Evolutionary conservation across 2,329 filamentous ascomycete genomes (phyloP), one percentile per base, ranked within the genome.

Genomic region (Chrysoporthe puriensis): DNA sequence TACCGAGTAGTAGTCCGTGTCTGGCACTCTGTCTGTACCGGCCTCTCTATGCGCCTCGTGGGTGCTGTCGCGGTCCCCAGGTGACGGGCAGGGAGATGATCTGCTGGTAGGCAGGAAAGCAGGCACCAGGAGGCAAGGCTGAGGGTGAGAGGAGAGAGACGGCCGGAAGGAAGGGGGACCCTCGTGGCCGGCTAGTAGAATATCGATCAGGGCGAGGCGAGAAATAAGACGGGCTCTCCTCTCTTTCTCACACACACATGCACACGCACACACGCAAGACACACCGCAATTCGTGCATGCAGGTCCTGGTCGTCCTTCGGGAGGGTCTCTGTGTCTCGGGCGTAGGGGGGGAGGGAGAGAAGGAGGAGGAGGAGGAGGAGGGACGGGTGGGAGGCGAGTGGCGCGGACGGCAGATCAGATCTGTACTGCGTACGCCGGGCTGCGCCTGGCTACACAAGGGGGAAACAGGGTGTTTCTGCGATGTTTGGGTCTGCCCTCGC

Each of bases 351-450:
- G 18, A 6, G 26, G 54, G 14, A 16, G 40, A 59, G 16, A 36
- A 59, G n/a, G 36, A 59, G n/a, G 36, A 42, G 7, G 40, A 63
- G 7, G 40, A 63, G 18, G 36, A 21, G 4, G 43, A 48, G n/a
- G 36, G 8, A 11, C 32, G 14, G 36, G 36, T 26, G 8, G 36
- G 46, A 26, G 48, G 56, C 32, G n/a, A n/a, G 18, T 21, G 36
- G n/a, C 21, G 57, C 36, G 52, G 60, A n/a, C 32, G 44, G 44
- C 44, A 52, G 44, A 62, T 46, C 50, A 57, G 50, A 63, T 56
- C 50, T 43, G 32, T 42, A 18, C n/a, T 42, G 60, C 7, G 13
- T 42, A 46, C 7, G 13, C 57, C 13, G 21, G 16, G n/a, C 57
- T 60, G n/a, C 8, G 36, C 11, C 32, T 21, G 21, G 50, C 26